phyloP scores from a whole-genome alignment of 352 stramenopile species.

The Ophiocytium majus region DNA sequence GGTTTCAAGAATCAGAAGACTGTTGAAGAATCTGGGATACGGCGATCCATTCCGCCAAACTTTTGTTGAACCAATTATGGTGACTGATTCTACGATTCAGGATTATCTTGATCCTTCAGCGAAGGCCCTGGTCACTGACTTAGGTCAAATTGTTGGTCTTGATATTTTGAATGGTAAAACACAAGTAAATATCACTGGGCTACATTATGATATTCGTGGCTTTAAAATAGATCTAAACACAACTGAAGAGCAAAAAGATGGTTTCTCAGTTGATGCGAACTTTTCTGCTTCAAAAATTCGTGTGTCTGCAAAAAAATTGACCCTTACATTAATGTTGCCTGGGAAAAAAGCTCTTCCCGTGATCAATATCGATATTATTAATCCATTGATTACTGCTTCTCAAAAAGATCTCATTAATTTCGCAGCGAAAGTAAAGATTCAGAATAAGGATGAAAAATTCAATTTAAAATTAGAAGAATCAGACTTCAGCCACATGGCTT shows the following conservation, averaged over 20 bases:
- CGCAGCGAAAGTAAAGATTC: neutral
- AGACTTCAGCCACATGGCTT: neutral
- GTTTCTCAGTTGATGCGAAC: neutral
- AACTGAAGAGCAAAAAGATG: neutral
- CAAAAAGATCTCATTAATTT: neutral
- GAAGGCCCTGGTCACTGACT: neutral
- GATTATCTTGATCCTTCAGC: neutral
- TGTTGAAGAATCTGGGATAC: neutral
- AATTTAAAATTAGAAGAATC: neutral
- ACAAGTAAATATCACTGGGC: neutral
- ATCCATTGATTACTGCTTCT: neutral
- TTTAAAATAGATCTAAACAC: conserved; percentile 11
- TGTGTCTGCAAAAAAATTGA: neutral
- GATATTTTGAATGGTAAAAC: neutral
- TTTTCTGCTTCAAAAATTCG: neutral
- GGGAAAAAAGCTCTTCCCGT: neutral
- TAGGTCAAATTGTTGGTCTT: neutral
- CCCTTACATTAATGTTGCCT: neutral
- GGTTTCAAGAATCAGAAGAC: neutral
- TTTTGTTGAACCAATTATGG: neutral
- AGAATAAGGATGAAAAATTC: neutral
- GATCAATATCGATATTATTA: conserved; percentile 3
- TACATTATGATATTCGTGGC: neutral
- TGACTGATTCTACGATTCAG: neutral
- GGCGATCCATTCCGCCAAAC: neutral